phyloP scores from a whole-genome alignment of 2,329 filamentous ascomycete genomes.

The Didymella keratinophila region DNA sequence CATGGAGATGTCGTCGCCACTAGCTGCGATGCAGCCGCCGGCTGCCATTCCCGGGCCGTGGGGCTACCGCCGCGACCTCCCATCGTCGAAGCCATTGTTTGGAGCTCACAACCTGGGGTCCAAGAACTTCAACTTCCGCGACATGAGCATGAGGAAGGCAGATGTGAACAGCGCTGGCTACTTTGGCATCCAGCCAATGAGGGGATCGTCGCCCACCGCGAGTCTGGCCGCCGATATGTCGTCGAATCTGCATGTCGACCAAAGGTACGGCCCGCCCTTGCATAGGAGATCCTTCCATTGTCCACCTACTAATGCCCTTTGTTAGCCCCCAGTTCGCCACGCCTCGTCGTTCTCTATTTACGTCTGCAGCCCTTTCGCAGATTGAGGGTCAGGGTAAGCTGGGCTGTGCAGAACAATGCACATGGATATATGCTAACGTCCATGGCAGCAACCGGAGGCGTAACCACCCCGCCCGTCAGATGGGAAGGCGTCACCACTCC shows the following conservation, averaged over 20 bases:
- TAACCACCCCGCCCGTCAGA: slow-evolving; percentile 55
- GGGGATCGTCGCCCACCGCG: slow-evolving; percentile 87
- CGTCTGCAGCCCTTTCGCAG: slow-evolving; percentile 70
- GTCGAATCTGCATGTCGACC: slow-evolving; percentile 96
- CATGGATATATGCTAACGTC: slow-evolving; percentile 35
- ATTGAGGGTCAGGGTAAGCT: slow-evolving; percentile 67
- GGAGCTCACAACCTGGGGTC: slow-evolving; percentile 65
- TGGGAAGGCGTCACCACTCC: slow-evolving; percentile 81
- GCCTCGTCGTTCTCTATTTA: slow-evolving; percentile 84
- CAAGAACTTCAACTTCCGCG: slow-evolving; percentile 78
- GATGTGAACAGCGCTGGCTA: slow-evolving; percentile 68
- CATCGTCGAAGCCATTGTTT: slow-evolving; percentile 62
- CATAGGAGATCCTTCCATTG: slow-evolving; percentile 24
- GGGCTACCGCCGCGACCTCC: slow-evolving; percentile 65
- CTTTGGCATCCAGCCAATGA: slow-evolving; percentile 79
- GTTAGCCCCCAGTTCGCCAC: slow-evolving; percentile 81
- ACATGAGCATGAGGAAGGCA: slow-evolving; percentile 73
- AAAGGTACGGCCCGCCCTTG: slow-evolving; percentile 69
- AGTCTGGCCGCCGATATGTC: slow-evolving; percentile 93
- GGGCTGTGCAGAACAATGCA: slow-evolving; percentile 16
- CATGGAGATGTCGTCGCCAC: slow-evolving; percentile 93
- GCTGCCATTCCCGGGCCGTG: slow-evolving; percentile 67
- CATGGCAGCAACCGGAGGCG: slow-evolving; percentile 47
- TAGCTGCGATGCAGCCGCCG: slow-evolving; percentile 88
- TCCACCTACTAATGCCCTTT: slow-evolving; percentile 51